Evolutionary conservation across 768 basidiomycete species (phyloP).

Genomic region (Lentinula edodes): DNA sequence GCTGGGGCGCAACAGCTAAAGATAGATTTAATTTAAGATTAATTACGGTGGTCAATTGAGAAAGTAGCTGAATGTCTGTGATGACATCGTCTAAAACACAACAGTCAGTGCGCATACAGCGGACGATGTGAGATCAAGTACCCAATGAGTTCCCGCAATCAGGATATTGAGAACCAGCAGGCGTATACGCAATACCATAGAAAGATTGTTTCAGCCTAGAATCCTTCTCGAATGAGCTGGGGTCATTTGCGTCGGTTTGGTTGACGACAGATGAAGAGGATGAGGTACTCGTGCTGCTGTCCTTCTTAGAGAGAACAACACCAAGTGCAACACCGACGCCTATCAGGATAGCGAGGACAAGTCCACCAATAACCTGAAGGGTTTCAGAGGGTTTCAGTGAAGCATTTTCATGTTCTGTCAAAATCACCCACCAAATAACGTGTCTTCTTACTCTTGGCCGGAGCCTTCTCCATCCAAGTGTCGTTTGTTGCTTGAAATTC

Average conservation of each 20-base stretch:
- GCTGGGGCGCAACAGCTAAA: not conserved
- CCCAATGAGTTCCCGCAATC: conserved; percentile 53
- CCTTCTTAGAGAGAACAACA: conserved; percentile 26
- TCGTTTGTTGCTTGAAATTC: not conserved
- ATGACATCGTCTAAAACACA: not conserved
- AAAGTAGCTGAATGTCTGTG: conserved; percentile 52
- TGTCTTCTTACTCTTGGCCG: not conserved
- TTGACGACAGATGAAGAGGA: not conserved
- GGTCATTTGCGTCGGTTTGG: conserved; percentile 42
- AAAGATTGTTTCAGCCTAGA: conserved; percentile 64
- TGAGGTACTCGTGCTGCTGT: not conserved
- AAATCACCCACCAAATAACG: not conserved
- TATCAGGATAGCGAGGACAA: conserved; percentile 27
- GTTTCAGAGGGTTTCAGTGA: too few relatives aligned
- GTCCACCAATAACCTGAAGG: conserved; percentile 41
- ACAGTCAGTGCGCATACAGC: not conserved
- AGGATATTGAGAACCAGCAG: conserved; percentile 63
- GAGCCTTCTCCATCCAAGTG: conserved; percentile 3
- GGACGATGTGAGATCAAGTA: conserved; percentile 44
- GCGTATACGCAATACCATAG: conserved; percentile 85
- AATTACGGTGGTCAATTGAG: conserved; percentile 70
- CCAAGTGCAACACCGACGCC: conserved; percentile 52
- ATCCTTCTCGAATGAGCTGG: conserved; percentile 73
- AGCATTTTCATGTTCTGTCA: not conserved
- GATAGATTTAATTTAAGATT: not conserved